A percentile compares a stretch with the other conserved stretches of the same genome.
Evolutionary conservation across 1,284 basidiomycete species (phyloP).

Genomic region (Cryptococcus sp.): DNA sequence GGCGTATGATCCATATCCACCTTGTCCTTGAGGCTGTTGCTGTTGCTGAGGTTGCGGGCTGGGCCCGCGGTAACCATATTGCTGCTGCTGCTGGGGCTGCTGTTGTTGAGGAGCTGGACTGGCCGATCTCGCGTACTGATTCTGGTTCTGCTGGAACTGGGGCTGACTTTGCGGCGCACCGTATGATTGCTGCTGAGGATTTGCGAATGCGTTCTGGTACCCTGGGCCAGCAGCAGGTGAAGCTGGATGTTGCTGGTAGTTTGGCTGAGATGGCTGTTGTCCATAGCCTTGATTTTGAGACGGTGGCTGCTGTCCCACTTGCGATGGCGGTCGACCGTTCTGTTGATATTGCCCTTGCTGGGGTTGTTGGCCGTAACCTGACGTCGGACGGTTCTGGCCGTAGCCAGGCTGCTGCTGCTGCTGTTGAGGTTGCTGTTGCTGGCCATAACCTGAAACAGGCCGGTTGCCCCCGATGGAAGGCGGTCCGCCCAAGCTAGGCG

Average conservation of each 20-base stretch:
- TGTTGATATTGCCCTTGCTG: slow-evolving; percentile 24
- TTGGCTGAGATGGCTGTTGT: slow-evolving; percentile 16
- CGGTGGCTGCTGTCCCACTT: slow-evolving; percentile 12
- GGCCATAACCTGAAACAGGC: slow-evolving; percentile 26
- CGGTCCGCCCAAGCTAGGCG: slow-evolving; percentile 10
- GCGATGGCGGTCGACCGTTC: slow-evolving; percentile 15
- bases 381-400: slow-evolving; percentile 5
- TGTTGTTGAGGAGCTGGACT: slow-evolving; percentile 19
- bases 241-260: slow-evolving; percentile 12
- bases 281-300: slow-evolving; percentile 4
- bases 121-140: slow-evolving; percentile 19
- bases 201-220: background rate
- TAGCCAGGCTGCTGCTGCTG: slow-evolving; percentile 11
- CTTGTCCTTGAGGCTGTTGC: slow-evolving; percentile 15
- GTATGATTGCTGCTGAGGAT: background rate
- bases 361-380: slow-evolving; percentile 14
- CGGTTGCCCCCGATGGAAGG: slow-evolving; percentile 19
- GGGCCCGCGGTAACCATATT: slow-evolving; percentile 25
- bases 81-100: slow-evolving; percentile 27
- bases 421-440: slow-evolving; percentile 31
- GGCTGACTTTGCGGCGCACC: background rate
- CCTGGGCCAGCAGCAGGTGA: slow-evolving; percentile 18
- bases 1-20: slow-evolving; percentile 7
- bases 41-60: slow-evolving; percentile 27
- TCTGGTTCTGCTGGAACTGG: slow-evolving; percentile 17